Percentiles rank a stretch among this genome's conserved stretches.
Evolutionary conservation across 2,329 filamentous ascomycete species (phyloP).

Genomic region (Hypoxylon rubiginosum): DNA sequence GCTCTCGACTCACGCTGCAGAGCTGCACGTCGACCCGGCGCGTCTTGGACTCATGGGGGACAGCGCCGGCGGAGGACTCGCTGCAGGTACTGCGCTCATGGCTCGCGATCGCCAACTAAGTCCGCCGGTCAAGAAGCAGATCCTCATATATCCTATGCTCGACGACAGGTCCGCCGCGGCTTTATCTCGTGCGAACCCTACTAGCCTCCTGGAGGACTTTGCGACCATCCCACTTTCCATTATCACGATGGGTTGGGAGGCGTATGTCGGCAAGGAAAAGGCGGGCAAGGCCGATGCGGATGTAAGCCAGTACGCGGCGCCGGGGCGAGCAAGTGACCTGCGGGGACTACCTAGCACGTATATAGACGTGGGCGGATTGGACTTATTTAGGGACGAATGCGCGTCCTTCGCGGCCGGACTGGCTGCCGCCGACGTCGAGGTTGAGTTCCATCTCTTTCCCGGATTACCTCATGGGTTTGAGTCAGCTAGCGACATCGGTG

Average conservation of each 20-base stretch:
- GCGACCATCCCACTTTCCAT: constrained; percentile 25
- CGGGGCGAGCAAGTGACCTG: constrained; percentile 44
- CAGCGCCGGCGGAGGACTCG: constrained; percentile 67
- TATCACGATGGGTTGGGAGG: constrained; percentile 39
- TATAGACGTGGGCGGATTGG: constrained; percentile 48
- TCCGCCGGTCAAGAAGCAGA: constrained; percentile 50
- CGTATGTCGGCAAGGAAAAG: constrained; percentile 39
- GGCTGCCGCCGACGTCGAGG: constrained; percentile 40
- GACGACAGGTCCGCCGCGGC: constrained; percentile 46
- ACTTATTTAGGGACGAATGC: constrained; percentile 48
- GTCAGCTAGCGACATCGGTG: constrained; percentile 16
- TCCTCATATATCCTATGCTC: constrained; percentile 54
- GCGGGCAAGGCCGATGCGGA: constrained; percentile 36
- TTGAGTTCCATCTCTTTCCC: constrained; percentile 49
- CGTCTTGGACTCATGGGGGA: constrained; percentile 66
- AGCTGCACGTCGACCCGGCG: constrained; percentile 56
- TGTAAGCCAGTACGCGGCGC: constrained; percentile 45
- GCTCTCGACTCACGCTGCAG: constrained; percentile 43
- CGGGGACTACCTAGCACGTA: constrained; percentile 46
- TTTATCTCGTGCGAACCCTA: background rate
- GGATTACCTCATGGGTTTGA: constrained; percentile 48
- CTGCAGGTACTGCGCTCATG: constrained; percentile 63
- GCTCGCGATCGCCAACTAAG: constrained; percentile 48
- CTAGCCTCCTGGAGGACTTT: constrained; percentile 30
- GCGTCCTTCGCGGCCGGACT: constrained; percentile 43